Conservation (phyloP, 106 monocot species). For the Xerophyta viscosa region DNA sequence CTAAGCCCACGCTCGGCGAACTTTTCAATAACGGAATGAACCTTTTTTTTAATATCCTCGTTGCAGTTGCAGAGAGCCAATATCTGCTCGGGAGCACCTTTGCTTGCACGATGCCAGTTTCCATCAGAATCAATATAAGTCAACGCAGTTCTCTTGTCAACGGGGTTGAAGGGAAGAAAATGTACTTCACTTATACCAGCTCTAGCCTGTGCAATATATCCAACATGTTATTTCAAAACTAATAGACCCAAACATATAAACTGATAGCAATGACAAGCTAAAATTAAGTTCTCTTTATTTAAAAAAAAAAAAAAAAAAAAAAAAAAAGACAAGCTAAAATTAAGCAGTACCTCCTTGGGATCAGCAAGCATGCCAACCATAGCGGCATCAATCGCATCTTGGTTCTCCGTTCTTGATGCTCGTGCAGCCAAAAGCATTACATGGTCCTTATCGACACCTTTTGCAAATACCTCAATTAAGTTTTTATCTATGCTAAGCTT, state of each 20-base stretch:
- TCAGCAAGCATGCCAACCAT: slow-evolving; percentile 99
- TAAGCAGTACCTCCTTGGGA: slow-evolving; percentile 98
- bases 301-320: too few relatives aligned
- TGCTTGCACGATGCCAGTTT: slow-evolving; percentile 87
- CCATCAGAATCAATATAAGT: slow-evolving; percentile 79
- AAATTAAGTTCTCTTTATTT: too few relatives aligned
- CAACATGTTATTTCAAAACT: background rate
- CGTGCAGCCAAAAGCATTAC: slow-evolving; percentile 78
- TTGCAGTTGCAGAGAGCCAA: slow-evolving; percentile 54
- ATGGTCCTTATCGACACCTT: slow-evolving; percentile 86
- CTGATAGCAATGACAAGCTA: too few relatives aligned
- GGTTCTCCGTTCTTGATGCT: slow-evolving; percentile 88
- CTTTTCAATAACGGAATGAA: slow-evolving; percentile 59
- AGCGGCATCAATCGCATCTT: slow-evolving; percentile 95
- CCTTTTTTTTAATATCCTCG: slow-evolving; percentile 59
- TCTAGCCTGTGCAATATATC: slow-evolving; percentile 49
- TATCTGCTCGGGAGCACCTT: slow-evolving; percentile 98
- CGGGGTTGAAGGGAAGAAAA: slow-evolving; percentile 94
- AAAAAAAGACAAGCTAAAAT: slow-evolving; percentile 2
- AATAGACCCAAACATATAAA: too few relatives aligned
- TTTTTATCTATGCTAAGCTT: slow-evolving; percentile 92
- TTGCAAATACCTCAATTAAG: slow-evolving; percentile 71
- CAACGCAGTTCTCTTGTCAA: slow-evolving; percentile 91
- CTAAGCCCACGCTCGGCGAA: slow-evolving; percentile 75
- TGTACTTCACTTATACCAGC: slow-evolving; percentile 93